Evolutionary conservation across 2,329 filamentous ascomycete species (phyloP).

Genomic region (Dryadomyces sulphureus): DNA sequence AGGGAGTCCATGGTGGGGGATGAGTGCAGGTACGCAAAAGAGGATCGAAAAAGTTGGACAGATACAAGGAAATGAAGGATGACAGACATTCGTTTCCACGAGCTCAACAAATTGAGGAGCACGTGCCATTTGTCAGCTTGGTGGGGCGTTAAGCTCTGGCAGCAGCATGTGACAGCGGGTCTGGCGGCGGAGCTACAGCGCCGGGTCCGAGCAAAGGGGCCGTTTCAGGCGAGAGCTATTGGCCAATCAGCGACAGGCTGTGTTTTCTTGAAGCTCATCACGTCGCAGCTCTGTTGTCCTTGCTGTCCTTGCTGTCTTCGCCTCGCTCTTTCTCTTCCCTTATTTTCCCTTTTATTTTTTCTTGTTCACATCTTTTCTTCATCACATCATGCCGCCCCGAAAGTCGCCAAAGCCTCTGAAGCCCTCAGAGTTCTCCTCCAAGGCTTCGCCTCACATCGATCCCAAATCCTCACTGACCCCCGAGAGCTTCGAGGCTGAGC

Average conservation of each 20-base stretch:
- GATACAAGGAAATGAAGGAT: not conserved
- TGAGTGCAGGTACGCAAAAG: not conserved
- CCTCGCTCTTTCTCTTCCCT: not conserved
- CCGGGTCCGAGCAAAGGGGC: not conserved
- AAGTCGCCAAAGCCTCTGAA: not conserved
- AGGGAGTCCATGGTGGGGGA: conserved; percentile 4
- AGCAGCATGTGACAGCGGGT: not conserved
- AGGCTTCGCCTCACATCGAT: conserved; percentile 22
- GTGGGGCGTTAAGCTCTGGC: not conserved
- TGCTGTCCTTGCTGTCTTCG: not conserved
- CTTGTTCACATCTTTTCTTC: not conserved
- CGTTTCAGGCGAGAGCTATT: not conserved
- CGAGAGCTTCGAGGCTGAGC: conserved; percentile 39
- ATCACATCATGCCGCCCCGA: conserved; percentile 7
- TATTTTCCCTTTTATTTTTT: not conserved
- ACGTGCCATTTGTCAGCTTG: not conserved
- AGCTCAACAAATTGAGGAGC: not conserved
- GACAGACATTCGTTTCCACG: not conserved
- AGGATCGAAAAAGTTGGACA: not conserved
- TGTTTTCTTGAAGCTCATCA: not conserved
- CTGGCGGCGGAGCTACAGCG: not conserved
- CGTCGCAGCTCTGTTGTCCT: not conserved
- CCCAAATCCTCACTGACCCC: conserved; percentile 26
- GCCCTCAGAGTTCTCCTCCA: conserved; percentile 11
- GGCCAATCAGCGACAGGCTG: not conserved